Base-by-base conservation (phyloP, 108 stramenopile genomes). In the Nitzschia sp. region DNA sequence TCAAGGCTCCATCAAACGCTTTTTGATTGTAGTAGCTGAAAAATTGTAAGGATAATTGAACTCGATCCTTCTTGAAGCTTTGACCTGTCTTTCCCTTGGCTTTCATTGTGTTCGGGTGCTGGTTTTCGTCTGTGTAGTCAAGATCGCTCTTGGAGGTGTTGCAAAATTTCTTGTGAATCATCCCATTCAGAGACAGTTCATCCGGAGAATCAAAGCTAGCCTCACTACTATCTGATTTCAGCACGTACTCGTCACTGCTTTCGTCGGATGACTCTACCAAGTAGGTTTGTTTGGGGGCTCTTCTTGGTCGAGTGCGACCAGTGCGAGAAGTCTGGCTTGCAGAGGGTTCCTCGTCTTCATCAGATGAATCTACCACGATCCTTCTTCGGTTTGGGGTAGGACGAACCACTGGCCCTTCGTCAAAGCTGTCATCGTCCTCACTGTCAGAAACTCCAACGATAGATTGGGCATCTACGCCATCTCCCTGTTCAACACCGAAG, bases 11-110 rank as follows among this genome's bases (percentile, higher is more conserved):
- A 26, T 77, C 57, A 64, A 89, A 89, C 9, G 69, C 86, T 8
- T 34, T 57, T 55, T 51, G 29, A 51, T 89, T 82, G 67, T 86
- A 89, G 43, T 87, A 75, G 5, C 66, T 40, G 51, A 88, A 89
- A 7, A 70, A 72, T 37, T 55, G 21, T 11, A 56, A 29, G 42
- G 86, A 70, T 0, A 88, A 41, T 10, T 57, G 17, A 12, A 84
- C 83, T n/a, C 90, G 77, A 14, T 66, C 62, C 69, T 75, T 82
- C 22, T 67, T 68, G 51, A 91, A 91, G 20, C 78, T 24, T 11
- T 63, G 22, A 38, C 59, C 51, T 10, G 63, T 41, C 25, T 21
- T 63, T 5, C 37, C 46, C 71, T 41, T 62, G 38, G 8, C 34
- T 42, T 48, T 26, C 34, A 3, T 17, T n/a, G 61, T 71, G 39